Evolutionary conservation across 2,329 filamentous ascomycete genomes (phyloP), one percentile per base, ranked within the genome.

Genomic region (Parastagonospora nodorum): DNA sequence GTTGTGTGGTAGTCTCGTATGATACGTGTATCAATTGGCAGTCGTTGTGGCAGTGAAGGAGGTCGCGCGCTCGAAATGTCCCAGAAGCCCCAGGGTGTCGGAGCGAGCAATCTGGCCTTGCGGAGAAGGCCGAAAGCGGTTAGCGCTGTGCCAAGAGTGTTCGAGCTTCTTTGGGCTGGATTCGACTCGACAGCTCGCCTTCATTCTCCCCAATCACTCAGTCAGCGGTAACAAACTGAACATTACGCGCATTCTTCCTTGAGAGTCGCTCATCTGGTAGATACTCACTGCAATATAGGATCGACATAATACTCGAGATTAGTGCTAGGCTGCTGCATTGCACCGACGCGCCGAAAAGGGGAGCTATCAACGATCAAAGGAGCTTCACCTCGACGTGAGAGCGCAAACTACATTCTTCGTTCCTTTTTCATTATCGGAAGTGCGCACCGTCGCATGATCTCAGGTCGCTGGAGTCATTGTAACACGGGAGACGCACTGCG

Each of bases 91-190:
- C 53, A 52, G 39, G 51, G 53, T 51, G 44, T 24, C 55, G 58
- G 62, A 61, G 19, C 19, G 59, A 58, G 55, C 63, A 67, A 62
- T 61, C 56, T 62, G 60, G 55, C 58, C 56, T 62, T 64, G 61
- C 63, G 62, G 63, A 66, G 62, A 57, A 50, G 45, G 42, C 58
- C 53, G 50, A 55, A 47, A 46, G 28, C 50, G 50, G 54, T 54
- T 53, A 57, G 58, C 40, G 46, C 37, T 28, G 16, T 42, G 53
- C 59, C 58, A 60, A 63, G 55, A 10, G 12, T 38, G 32, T 45
- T 44, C 33, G 42, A 55, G 57, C 57, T 60, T 42, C 39, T 52
- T 50, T 15, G 14, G 15, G 44, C 27, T n/a, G 24, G 12, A 33
- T n/a, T 19, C 39, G 4, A 33, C 51, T 45, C 62, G 53, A 42